Evolutionary conservation across 495 filamentous ascomycete species (phyloP).

Genomic region (Tuber umbilicatum): DNA sequence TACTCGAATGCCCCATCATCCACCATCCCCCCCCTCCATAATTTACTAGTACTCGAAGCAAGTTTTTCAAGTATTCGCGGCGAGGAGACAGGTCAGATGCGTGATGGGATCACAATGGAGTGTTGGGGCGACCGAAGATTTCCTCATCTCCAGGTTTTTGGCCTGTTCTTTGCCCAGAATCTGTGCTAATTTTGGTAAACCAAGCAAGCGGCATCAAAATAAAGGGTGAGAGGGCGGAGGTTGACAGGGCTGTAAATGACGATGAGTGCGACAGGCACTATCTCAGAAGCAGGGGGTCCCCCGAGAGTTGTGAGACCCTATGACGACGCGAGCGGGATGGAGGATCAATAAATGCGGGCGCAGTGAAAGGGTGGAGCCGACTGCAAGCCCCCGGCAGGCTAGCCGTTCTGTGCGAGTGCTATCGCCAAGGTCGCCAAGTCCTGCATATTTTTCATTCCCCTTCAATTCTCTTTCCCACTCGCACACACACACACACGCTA

Average conservation of each 20-base stretch:
- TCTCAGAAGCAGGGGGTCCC: slow-evolving; percentile 38
- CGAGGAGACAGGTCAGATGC: slow-evolving; percentile 30
- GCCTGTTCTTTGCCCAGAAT: slow-evolving; percentile 19
- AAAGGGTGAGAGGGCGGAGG: slow-evolving; percentile 34
- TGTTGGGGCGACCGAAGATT: slow-evolving; percentile 34
- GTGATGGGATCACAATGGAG: slow-evolving; percentile 35
- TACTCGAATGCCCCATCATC: slow-evolving; percentile 4
- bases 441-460: slow-evolving; percentile 6
- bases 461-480: slow-evolving; percentile 10
- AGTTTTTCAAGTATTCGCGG: slow-evolving; percentile 34
- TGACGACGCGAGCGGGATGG: slow-evolving; percentile 38
- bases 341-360: slow-evolving; percentile 39
- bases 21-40: not conserved
- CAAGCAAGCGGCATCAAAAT: slow-evolving; percentile 35
- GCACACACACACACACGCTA: slow-evolving; percentile 11
- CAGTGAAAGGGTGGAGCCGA: slow-evolving; percentile 36
- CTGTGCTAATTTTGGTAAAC: slow-evolving; percentile 34
- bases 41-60: slow-evolving; percentile 22
- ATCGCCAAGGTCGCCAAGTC: slow-evolving; percentile 31
- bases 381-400: slow-evolving; percentile 37
- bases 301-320: slow-evolving; percentile 38
- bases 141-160: slow-evolving; percentile 36
- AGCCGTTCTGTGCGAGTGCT: slow-evolving; percentile 30
- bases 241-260: slow-evolving; percentile 37
- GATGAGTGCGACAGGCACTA: slow-evolving; percentile 23